Conservation (phyloP, 345 rosid species). For the Hibiscus mutabilis region DNA sequence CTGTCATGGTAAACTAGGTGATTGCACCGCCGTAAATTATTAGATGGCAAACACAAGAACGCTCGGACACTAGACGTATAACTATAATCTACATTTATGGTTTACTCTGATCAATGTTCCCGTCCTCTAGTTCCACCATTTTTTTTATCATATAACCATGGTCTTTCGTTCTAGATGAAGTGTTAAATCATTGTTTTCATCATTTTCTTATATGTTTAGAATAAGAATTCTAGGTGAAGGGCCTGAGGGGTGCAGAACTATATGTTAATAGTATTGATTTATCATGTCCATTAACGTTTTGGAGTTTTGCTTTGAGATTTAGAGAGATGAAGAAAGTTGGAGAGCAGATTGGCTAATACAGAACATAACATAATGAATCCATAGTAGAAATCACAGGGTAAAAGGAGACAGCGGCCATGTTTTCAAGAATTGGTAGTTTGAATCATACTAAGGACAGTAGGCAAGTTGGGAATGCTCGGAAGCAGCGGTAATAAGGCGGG, state of each 20-base stretch:
- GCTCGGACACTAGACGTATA: neutral
- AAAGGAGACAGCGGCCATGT: too few species aligned
- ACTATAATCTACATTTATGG: neutral
- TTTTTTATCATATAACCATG: neutral
- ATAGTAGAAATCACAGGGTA: neutral
- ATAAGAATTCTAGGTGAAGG: too few species aligned
- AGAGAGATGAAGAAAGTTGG: neutral
- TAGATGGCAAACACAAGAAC: neutral
- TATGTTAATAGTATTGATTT: too few species aligned
- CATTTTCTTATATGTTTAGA: too few species aligned
- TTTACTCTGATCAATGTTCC: neutral
- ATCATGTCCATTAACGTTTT: neutral
- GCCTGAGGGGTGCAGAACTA: too few species aligned
- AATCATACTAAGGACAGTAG: too few species aligned
- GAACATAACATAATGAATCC: neutral
- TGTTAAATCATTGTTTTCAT: neutral
- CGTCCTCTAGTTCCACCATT: neutral
- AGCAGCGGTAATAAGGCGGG: too few species aligned
- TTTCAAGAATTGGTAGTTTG: too few species aligned
- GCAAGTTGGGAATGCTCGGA: too few species aligned
- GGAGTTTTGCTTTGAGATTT: neutral
- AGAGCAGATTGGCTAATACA: neutral
- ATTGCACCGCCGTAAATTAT: neutral
- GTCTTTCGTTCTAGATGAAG: neutral
- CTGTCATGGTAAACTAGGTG: neutral